Conservation (phyloP, 495 filamentous ascomycete genomes). For the Penicillium argentinense region DNA sequence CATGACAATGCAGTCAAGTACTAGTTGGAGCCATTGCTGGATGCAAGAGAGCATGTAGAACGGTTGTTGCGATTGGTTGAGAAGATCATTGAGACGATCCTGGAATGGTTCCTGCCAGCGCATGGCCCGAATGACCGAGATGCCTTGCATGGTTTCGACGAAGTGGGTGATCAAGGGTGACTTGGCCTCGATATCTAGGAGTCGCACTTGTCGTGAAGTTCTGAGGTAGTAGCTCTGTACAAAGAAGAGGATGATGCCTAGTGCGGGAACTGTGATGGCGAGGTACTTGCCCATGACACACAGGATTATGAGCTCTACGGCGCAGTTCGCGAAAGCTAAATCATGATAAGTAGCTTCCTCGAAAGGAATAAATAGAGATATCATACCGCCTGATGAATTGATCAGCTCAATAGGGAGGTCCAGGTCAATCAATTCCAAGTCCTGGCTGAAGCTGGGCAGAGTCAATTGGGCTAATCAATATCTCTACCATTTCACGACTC, state of each 20-base stretch:
- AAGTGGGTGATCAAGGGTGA: conserved; percentile 71
- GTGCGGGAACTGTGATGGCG: conserved; percentile 19
- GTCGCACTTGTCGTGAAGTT: conserved; percentile 58
- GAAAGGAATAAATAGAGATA: background rate
- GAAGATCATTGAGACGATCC: conserved; percentile 40
- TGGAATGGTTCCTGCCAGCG: conserved; percentile 42
- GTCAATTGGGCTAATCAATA: conserved; percentile 15
- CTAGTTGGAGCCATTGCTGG: conserved; percentile 68
- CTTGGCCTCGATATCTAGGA: conserved; percentile 58
- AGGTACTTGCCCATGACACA: conserved; percentile 27
- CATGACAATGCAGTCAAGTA: conserved; percentile 57
- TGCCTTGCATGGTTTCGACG: conserved; percentile 60
- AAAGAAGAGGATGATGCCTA: conserved; percentile 35
- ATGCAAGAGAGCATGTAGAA: conserved; percentile 60
- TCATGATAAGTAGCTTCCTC: conserved; percentile 7
- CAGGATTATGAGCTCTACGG: conserved; percentile 23
- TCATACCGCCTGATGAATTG: background rate
- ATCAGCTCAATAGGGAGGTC: conserved; percentile 23
- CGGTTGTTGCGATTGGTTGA: conserved; percentile 56
- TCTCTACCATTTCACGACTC: no score
- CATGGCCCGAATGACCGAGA: conserved; percentile 68
- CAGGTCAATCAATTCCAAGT: conserved; percentile 46
- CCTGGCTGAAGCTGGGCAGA: conserved; percentile 27
- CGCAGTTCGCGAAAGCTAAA: conserved; percentile 24
- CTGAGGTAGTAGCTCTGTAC: conserved; percentile 57